phyloP scores from a whole-genome alignment of 164 flowering plant genomes.

The Berberis vulgaris region DNA sequence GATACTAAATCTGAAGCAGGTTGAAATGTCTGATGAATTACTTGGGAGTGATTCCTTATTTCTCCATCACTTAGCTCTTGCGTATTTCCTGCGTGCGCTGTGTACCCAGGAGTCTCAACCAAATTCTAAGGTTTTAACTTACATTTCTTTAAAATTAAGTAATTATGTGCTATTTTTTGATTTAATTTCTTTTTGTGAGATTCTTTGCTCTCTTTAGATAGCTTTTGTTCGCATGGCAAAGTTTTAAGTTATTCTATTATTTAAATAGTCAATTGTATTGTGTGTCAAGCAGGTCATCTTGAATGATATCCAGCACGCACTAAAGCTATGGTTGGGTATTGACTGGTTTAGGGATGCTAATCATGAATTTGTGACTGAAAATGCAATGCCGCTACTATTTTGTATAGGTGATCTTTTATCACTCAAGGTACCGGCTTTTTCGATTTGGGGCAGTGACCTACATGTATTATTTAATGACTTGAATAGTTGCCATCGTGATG shows the following conservation, averaged over 20 bases:
- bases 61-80: slow-evolving; percentile 47
- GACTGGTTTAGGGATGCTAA: slow-evolving; percentile 22
- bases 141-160: slow-evolving; percentile 12
- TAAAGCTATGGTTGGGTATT: slow-evolving; percentile 44
- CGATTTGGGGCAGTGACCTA: background rate
- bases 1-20: slow-evolving; percentile 23
- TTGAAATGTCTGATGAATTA: slow-evolving; percentile 13
- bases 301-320: slow-evolving; percentile 51
- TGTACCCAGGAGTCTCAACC: slow-evolving; percentile 60
- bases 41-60: slow-evolving; percentile 8
- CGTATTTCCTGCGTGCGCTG: slow-evolving; percentile 65
- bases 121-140: slow-evolving; percentile 46
- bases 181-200: no score
- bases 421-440: slow-evolving; percentile 43
- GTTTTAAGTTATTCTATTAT: no score
- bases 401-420: slow-evolving; percentile 64
- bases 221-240: no score
- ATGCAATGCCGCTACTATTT: slow-evolving; percentile 39
- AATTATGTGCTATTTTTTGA: no score
- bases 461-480: background rate
- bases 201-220: no score
- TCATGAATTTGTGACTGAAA: slow-evolving; percentile 23
- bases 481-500: background rate
- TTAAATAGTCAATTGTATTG: slow-evolving; percentile 3
- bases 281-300: slow-evolving; percentile 34